These are phyloP conservation scores for Asparagopsis taxiformis DNA, from an alignment of 31 red algal genomes.

Conservation along the genomic window DNA sequence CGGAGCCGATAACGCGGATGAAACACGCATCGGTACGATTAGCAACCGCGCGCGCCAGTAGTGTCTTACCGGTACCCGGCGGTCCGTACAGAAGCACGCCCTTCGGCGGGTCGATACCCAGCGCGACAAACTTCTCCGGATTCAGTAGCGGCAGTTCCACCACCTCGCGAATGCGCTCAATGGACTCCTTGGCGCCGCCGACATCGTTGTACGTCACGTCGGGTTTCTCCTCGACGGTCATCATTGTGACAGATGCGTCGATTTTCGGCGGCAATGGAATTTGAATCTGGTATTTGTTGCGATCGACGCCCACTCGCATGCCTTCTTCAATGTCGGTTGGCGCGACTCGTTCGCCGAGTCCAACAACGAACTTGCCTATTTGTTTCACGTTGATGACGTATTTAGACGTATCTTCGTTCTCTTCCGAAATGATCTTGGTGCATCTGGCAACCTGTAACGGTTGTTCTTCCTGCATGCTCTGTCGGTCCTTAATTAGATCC, in stretches of 20 bases:
- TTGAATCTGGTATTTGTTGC: conserved; percentile 99
- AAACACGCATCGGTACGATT: conserved; percentile 99
- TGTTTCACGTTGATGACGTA: conserved; percentile 99
- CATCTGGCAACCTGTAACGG: conserved; percentile 98
- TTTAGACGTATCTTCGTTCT: conserved; percentile 77
- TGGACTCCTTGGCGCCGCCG: conserved; percentile 92
- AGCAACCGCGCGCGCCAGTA: conserved; percentile 98
- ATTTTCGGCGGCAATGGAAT: conserved; percentile 98
- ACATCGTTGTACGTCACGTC: conserved; percentile 99
- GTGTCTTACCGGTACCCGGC: conserved; percentile 98
- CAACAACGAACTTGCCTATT: conserved; percentile 99
- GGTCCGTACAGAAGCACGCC: conserved; percentile 99
- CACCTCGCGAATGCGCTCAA: conserved; percentile 98
- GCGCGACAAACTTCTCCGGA: conserved; percentile 92
- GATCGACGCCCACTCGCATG: conserved; percentile 99
- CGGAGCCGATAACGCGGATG: conserved; percentile 98
- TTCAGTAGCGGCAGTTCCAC: conserved; percentile 95
- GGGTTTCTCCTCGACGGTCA: conserved; percentile 99
- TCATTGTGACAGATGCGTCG: conserved; percentile 98
- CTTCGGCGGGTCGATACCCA: conserved; percentile 99
- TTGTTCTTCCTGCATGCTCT: conserved; percentile 96
- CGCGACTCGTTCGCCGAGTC: conserved; percentile 92
- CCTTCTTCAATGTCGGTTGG: conserved; percentile 99
- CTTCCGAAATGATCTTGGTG: conserved; percentile 95
- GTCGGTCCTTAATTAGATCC: conserved; percentile 96